Base-by-base conservation (phyloP, 2,329 filamentous ascomycete genomes). In the Aspergillus hiratsukae region DNA sequence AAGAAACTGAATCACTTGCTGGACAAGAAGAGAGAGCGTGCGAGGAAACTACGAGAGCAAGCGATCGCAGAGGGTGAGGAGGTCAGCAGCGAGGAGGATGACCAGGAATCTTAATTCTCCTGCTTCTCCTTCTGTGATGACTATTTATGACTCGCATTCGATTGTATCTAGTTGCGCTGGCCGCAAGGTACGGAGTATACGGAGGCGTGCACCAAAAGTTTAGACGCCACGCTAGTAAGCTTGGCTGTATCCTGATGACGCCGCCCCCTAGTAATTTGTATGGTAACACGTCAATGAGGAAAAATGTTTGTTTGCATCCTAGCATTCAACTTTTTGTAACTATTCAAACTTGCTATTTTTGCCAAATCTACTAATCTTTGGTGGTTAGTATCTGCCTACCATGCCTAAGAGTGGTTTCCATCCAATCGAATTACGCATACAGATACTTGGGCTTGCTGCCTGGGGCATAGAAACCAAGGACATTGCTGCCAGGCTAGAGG, bases 1-100 rank as follows among this genome's bases (percentile, higher is more conserved):
- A 95, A 91, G 78, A 88, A 87, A 63, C 69, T 97, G 65, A 89
- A 88, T 70, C 90, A 88, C 71, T 72, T 97, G 62, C 72, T 97
- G 57, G 89, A 92, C 23, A 84, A 79, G 76, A 89, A 88, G 72
- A 77, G 81, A 57, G 82, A 84, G 61, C 78, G 81, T 58, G 82
- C 80, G 52, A 76, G 75, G 49, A 84, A 79, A 67, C 77, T 77
- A 61, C 78, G 81, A 58, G 75, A 81, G 53, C 75, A 77, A 62
- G 80, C 78, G 28, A 80, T 81, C 58, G 81, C 79, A 41, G 78
- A 76, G 29, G 81, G 79, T 0, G 79, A 81, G 61, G 80, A 81
- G 49, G 74, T 79, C 19, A 78, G 74, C 59, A 75, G 76, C 21
- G 78, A 79, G 14, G 76, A 76, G n/a, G 71, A 68, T 21, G 72